A percentile compares a stretch with the other conserved stretches of the same genome.
Evolutionary conservation across 129 eudicot species (phyloP).

Genomic region (Daucus carota): DNA sequence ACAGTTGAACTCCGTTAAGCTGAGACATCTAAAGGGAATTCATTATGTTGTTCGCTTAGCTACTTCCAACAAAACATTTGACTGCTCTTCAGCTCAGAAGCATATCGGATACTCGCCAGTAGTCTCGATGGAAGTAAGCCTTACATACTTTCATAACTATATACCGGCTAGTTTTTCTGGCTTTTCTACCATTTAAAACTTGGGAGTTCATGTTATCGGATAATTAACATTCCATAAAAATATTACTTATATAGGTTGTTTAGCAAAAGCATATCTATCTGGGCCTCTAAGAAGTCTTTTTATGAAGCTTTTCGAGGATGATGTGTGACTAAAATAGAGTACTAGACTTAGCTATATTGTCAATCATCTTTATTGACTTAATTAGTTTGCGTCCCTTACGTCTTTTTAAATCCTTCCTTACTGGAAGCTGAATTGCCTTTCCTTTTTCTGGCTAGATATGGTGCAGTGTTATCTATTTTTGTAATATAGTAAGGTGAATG

Average conservation of each 20-base stretch:
- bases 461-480: not conserved
- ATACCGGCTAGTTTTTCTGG: not conserved
- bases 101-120: slow-evolving; percentile 73
- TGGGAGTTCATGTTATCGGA: not conserved
- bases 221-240: not conserved
- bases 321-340: too few species aligned
- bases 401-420: not conserved
- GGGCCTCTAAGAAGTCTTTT: not conserved
- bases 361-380: not conserved
- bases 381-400: not conserved
- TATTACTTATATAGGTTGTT: not conserved
- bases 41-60: slow-evolving; percentile 41
- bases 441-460: not conserved
- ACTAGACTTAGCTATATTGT: not conserved
- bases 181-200: not conserved
- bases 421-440: not conserved
- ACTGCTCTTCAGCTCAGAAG: slow-evolving; percentile 70
- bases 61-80: slow-evolving; percentile 56
- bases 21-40: slow-evolving; percentile 25
- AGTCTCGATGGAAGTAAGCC: slow-evolving; percentile 63
- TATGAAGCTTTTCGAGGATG: not conserved
- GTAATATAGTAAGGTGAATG: not conserved
- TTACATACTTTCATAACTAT: slow-evolving; percentile 8
- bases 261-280: not conserved
- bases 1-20: slow-evolving; percentile 33